Percentiles rank a stretch among this genome's conserved stretches.
These are phyloP conservation scores for Trichoderma simmonsii DNA, from an alignment of 2,329 filamentous ascomycete genomes.

Conservation along the genomic window DNA sequence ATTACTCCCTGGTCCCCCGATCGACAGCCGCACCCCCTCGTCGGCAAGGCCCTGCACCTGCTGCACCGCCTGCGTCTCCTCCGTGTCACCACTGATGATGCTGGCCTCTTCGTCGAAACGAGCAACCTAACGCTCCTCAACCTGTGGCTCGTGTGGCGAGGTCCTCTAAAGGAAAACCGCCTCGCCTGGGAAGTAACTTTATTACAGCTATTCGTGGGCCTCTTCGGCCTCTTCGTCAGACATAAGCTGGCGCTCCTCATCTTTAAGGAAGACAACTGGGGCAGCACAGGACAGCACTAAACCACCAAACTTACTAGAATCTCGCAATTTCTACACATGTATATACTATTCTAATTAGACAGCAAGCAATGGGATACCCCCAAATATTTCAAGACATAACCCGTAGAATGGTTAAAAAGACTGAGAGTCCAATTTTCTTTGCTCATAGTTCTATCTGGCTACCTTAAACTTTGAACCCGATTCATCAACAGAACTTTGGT, in stretches of 20 bases:
- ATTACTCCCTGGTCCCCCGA: conserved; percentile 69
- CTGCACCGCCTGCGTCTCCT: conserved; percentile 68
- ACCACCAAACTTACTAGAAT: background rate
- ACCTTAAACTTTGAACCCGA: background rate
- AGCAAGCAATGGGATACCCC: background rate
- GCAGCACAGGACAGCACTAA: conserved; percentile 36
- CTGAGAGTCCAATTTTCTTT: background rate
- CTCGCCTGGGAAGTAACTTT: conserved; percentile 74
- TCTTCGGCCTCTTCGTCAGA: conserved; percentile 80
- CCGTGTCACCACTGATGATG: conserved; percentile 61
- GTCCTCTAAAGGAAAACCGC: conserved; percentile 81
- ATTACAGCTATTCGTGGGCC: conserved; percentile 73
- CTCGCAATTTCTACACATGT: background rate
- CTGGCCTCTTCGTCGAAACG: conserved; percentile 71
- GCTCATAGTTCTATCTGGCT: background rate
- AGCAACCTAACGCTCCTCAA: conserved; percentile 93
- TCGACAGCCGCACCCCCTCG: conserved; percentile 62
- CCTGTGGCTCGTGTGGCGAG: conserved; percentile 93
- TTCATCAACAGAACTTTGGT: background rate
- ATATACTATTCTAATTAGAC: background rate
- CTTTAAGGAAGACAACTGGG: conserved; percentile 84
- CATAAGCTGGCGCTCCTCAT: conserved; percentile 83
- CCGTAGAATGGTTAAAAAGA: background rate
- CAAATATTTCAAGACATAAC: background rate
- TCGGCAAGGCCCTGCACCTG: conserved; percentile 63